Base-by-base conservation (phyloP, 2,329 filamentous ascomycete species). In the Cyanodermella asteris region DNA sequence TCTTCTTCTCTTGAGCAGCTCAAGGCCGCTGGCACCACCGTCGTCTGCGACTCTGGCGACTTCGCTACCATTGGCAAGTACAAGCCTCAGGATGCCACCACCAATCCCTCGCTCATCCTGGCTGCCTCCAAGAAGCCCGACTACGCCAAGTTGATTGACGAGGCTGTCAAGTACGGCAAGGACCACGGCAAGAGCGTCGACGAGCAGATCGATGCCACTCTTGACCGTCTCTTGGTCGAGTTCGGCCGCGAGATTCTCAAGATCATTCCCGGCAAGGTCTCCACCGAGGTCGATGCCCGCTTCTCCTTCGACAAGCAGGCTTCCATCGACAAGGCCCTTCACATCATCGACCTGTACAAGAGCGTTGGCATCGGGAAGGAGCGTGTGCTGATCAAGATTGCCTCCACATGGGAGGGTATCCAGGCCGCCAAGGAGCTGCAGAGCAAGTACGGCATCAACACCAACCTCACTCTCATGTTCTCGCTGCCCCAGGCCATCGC, bases 21-120 rank as follows among this genome's bases (percentile, higher is more conserved):
- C 53, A 97, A 97, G 68, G 72, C 78, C 61, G 56, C 74, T 50
- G 87, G 87, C 72, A 97, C 87, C 20, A 38, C 78, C 37, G 87
- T 94, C 48, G 87, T 94, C 54, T 84, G 76, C 55, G 87, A 94
- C 63, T 91, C 84, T 55, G 87, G 82, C 72, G 74, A 58, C 47
- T 53, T 55, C 39, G 51, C 58, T 70, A 82, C 82, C 55, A 97
- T 97, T 54, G 82, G 65, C 64, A 93, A 94, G 65, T 97, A 97
- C 72, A 91, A 91, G 72, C 87, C 87, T 38, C 82, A 97, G 66
- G 87, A 97, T 77, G 87, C 87, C 48, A 97, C 87, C 53, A 97
- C 87, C 62, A 97, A 97, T 72, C 87, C 87, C 32, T 94, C 87
- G 36, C 67, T 97, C 51, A 94, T 97, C 56, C 75, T 97, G 50